Evolutionary conservation across 1,284 basidiomycete species (phyloP).

Genomic region (Microbotryum saponariae): DNA sequence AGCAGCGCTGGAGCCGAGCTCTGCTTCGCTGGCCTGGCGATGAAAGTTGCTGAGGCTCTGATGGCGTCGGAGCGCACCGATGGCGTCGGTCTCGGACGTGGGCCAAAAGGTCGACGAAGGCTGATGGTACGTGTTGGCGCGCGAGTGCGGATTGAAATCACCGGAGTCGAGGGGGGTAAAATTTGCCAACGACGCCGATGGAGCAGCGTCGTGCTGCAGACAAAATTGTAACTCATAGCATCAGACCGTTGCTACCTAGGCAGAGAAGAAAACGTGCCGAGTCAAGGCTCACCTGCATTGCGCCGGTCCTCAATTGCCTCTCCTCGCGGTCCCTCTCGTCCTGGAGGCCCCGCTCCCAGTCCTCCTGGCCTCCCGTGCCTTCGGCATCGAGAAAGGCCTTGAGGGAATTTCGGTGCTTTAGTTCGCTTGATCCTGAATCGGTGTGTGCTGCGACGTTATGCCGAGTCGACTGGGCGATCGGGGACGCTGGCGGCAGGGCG

Average conservation of each 20-base stretch:
- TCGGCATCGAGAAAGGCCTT: slow-evolving; percentile 32
- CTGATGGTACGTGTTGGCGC: slow-evolving; percentile 2
- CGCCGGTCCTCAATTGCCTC: too few relatives aligned
- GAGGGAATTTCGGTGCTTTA: slow-evolving; percentile 28
- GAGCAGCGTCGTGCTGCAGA: too few relatives aligned
- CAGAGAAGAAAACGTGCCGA: too few relatives aligned
- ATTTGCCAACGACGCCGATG: not conserved
- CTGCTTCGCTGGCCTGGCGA: slow-evolving; percentile 11
- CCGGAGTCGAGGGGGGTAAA: not conserved
- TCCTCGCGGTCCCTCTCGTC: slow-evolving; percentile 19
- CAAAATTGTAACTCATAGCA: not conserved
- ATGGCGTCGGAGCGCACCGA: slow-evolving; percentile 17
- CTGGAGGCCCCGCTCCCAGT: slow-evolving; percentile 26
- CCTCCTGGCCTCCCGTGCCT: slow-evolving; percentile 12
- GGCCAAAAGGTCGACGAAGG: slow-evolving; percentile 7
- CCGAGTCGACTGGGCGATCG: not conserved
- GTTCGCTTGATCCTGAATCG: not conserved
- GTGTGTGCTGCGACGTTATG: not conserved
- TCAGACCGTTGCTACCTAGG: not conserved
- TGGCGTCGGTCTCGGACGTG: slow-evolving; percentile 4
- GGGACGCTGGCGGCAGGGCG: not conserved
- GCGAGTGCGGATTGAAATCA: slow-evolving; percentile 1
- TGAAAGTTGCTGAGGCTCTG: slow-evolving; percentile 24
- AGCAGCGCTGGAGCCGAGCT: slow-evolving; percentile 11
- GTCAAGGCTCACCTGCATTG: too few relatives aligned